A percentile compares a stretch with the other conserved stretches of the same genome.
Conservation (phyloP, 2,329 filamentous ascomycete genomes). For the Neonectria ditissima region DNA sequence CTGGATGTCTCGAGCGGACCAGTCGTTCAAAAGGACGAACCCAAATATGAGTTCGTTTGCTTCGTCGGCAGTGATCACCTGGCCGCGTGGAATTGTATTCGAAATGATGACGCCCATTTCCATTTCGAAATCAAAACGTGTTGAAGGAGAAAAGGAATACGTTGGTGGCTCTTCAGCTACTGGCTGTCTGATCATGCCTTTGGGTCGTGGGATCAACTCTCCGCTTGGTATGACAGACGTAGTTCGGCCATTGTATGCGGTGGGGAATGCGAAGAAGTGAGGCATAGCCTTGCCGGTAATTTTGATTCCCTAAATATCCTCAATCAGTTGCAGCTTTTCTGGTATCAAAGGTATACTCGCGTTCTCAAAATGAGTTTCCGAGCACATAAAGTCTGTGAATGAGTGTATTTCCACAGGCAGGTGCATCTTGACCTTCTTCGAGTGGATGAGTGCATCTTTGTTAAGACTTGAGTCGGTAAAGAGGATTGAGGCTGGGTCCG, state of each 20-base stretch:
- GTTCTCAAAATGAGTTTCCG: neutral
- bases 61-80: neutral
- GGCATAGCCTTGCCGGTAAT: neutral
- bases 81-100: neutral
- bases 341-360: neutral
- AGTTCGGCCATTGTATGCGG: conserved; percentile 4
- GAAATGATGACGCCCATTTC: conserved; percentile 1
- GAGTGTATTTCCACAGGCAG: neutral
- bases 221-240: neutral
- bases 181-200: neutral
- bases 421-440: neutral
- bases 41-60: conserved; percentile 3
- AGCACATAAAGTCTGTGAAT: conserved; percentile 4
- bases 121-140: neutral
- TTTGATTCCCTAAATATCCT: neutral
- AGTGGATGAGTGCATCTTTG: neutral
- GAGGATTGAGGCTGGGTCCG: neutral
- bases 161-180: neutral
- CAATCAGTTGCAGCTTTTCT: neutral
- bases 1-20: conserved; percentile 9
- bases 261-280: conserved; percentile 2
- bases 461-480: neutral
- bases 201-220: neutral
- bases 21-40: conserved; percentile 5
- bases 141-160: neutral